Evolutionary conservation across 2,329 filamentous ascomycete species (phyloP), one percentile per base, ranked within the genome.

Genomic region (Ascochyta koolunga): DNA sequence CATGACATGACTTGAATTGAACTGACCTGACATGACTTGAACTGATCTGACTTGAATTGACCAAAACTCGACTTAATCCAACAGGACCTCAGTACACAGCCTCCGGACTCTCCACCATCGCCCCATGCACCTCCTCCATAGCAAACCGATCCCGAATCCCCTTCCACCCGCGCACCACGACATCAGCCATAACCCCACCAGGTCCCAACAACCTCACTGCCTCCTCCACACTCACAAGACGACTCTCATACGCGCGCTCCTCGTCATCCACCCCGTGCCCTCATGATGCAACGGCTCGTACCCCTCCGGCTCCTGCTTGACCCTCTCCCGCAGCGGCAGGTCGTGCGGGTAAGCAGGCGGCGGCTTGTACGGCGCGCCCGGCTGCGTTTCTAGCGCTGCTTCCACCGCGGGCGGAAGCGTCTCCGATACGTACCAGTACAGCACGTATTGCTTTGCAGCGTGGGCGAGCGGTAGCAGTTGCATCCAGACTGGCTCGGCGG

Each of bases 361-460:
- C 4, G 68, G 56, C 40, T 68, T 71, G 45, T 79, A 79, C 15
- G 67, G 56, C 2, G 63, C 63, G 25, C 60, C 63, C 2, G 56
- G 50, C 25, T 64, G 49, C 3, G 63, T 62, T 19, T 62, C 60
- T 1, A 70, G 56, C 24, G 61, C 64, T 15, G 48, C 55, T 50
- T 76, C 73, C 4, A 75, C 47, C 7, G 62, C 60, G 2, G 76
- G 76, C 1, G 78, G 76, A 4, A 81, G 62, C 0, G 78, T 80
- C 57, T 81, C 79, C 2, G 77, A 76, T 29, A 78, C 70, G 57
- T 79, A 80, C 79, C 78, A 80, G 58, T 76, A 79, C 4, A 80
- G 64, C 9, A 80, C 58, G 50, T 81, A 81, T 60, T 80, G 79
- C 18, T 57, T 65, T 2, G 60, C 48, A 2, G 41, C 32, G 21